Base-by-base conservation (phyloP, 2,329 filamentous ascomycete species). In the Ophiocordyceps sinensis region DNA sequence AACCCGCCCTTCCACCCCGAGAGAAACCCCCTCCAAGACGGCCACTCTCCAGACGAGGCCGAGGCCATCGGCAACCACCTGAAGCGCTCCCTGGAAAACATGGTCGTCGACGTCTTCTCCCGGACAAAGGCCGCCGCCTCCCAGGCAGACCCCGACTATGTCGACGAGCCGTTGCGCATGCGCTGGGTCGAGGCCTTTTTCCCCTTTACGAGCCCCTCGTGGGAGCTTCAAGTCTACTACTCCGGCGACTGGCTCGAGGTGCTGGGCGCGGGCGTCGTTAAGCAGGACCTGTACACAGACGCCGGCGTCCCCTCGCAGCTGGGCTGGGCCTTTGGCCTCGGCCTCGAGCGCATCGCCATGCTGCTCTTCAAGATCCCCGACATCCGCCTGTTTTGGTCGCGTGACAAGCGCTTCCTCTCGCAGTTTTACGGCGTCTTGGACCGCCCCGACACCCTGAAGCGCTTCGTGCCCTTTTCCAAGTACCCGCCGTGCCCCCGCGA, bases 111-210 rank as follows among this genome's bases (percentile, higher is more conserved):
- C 53, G 81, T 96, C 47, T 95, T 98, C 61, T 76, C 77, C 10
- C 75, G 82, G 29, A 88, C 87, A 7, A 79, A 78, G 55, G 69
- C 70, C 39, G 84, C 82, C 5, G 75, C 77, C 7, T 62, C 69
- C 14, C 66, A 65, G 44, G 64, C 66, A 5, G 67, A 73, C 39
- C 65, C 67, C 5, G 53, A 64, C n/a, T 5, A 3, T 9, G 14
- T 15, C 41, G 69, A 77, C 39, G 83, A 93, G 53, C 85, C 87
- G 5, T 67, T 96, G 32, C 80, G 78, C 50, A 79, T 95, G 53
- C 77, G 91, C 49, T 98, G 91, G 91, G 80, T 96, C 8, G 89
- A 95, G 60, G 87, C 91, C 1, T 96, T 91, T 63, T 98, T 98
- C 64, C 91, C 91, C 32, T 96, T 96, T 59, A 98, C 91, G 1